These are phyloP conservation scores for Irineochytrium annulatum DNA, from an alignment of 192 early-diverging fungal species.

Conservation along the genomic window DNA sequence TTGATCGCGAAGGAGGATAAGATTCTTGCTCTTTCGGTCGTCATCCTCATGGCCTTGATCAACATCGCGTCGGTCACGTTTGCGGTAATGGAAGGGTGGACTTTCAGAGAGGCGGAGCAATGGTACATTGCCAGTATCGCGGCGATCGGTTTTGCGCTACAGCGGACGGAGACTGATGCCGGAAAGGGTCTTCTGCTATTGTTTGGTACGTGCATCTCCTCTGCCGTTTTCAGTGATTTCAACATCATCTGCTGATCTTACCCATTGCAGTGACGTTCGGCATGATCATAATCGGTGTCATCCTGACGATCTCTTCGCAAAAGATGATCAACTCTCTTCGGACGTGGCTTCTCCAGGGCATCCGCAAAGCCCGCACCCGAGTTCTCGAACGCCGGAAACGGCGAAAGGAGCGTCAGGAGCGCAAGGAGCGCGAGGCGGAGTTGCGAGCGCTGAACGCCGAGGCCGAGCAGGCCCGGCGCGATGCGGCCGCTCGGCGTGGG, in stretches of 20 bases:
- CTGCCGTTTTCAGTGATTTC: background rate
- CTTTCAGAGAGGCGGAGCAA: constrained; percentile 11
- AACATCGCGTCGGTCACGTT: constrained; percentile 4
- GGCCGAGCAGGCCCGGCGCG: background rate
- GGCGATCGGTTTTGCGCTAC: constrained; percentile 12
- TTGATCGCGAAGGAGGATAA: constrained; percentile 7
- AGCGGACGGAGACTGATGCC: background rate
- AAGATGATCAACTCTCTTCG: constrained; percentile 11
- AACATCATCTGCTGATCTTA: background rate
- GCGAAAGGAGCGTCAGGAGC: background rate
- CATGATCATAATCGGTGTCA: constrained; percentile 8
- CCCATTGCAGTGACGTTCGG: constrained; percentile 4
- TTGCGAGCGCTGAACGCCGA: background rate
- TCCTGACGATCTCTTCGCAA: constrained; percentile 3
- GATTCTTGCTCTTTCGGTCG: constrained; percentile 1
- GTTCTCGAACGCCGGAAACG: constrained; percentile 4
- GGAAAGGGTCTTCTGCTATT: constrained; percentile 6
- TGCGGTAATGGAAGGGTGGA: constrained; percentile 18
- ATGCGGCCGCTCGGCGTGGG: background rate
- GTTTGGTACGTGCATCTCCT: background rate
- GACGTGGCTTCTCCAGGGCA: constrained; percentile 8
- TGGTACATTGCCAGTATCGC: constrained; percentile 19
- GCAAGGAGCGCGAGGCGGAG: background rate
- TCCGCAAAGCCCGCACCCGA: constrained; percentile 6
- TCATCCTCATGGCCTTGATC: constrained; percentile 5